Conservation (phyloP, 345 rosid genomes). For the Atalantia buxifolia region DNA sequence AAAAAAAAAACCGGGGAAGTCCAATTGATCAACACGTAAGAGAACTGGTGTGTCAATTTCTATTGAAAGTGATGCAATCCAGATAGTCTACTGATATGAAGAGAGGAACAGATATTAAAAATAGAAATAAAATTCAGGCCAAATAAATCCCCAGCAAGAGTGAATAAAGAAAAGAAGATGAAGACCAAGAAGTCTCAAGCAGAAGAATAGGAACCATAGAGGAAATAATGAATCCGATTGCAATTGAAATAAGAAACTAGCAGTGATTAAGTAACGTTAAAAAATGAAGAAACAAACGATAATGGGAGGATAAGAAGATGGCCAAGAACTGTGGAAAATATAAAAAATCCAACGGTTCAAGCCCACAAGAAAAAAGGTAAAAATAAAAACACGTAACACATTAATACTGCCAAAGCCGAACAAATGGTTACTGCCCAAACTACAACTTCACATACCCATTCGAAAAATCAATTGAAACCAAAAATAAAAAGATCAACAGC, state of each 20-base stretch:
- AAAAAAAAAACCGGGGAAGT: not conserved
- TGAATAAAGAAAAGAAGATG: not conserved
- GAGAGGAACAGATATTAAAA: not conserved
- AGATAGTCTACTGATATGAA: not conserved
- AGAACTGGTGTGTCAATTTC: not conserved
- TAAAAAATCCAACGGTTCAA: slow-evolving; percentile 12
- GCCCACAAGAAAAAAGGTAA: not conserved
- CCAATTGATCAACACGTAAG: not conserved
- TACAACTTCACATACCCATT: not conserved
- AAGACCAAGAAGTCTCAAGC: not conserved
- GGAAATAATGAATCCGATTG: slow-evolving; percentile 1
- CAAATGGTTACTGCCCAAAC: not conserved
- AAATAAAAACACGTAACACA: not conserved
- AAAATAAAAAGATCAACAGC: not conserved
- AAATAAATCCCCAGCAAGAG: not conserved
- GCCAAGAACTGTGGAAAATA: slow-evolving; percentile 15
- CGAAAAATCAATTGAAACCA: not conserved
- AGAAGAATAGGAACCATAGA: slow-evolving; percentile 1
- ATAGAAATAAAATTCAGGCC: not conserved
- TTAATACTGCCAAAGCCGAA: slow-evolving; percentile 1
- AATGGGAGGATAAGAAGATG: slow-evolving; percentile 29
- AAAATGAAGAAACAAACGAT: slow-evolving; percentile 24
- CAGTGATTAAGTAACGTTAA: not conserved
- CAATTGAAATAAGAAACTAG: slow-evolving; percentile 3
- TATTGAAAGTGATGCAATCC: not conserved